Base-by-base conservation (phyloP, 208 protist genomes). In the Trypanosoma avium region DNA sequence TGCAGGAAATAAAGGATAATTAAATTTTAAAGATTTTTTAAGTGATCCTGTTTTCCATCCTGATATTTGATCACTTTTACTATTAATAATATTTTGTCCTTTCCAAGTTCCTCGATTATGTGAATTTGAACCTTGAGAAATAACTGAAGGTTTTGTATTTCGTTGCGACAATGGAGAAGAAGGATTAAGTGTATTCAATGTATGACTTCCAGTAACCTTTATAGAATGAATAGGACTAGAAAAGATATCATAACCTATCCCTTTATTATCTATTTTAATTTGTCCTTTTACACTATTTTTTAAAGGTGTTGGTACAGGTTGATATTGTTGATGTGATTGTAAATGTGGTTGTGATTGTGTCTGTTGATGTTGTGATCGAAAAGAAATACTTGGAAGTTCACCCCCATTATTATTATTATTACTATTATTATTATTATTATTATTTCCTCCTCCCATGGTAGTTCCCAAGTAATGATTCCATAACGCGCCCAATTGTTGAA, bases 401-500 rank as follows among this genome's bases (percentile, higher is more conserved):
- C 56, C 56, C 4, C 17, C 24, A 32, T 17, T 27, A 26, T 13
- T 45, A 15, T 17, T 26, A 22, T 4, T 33, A 21, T 38, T 33
- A 0, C n/a, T n/a, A n/a, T n/a, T n/a, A n/a, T n/a, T n/a, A n/a
- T n/a, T n/a, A n/a, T n/a, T n/a, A n/a, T n/a, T n/a, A n/a, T n/a
- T n/a, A n/a, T n/a, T n/a, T n/a, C n/a, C n/a, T n/a, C n/a, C n/a
- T n/a, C 56, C 47, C 24, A 64, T 17, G 9, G 54, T 67, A 10
- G 55, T 33, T 4, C 74, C 74, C 30, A 80, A 57, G 48, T 75
- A 80, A 33, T 80, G 74, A 24, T 59, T 68, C 74, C 74, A 80
- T 13, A 80, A 48, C 5, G 67, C 56, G 13, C 74, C 63, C 36
- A 80, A 42, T 59, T 75, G 74, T 22, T 71, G 74, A 33, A 68